phyloP scores from a whole-genome alignment of 169 alveolate genomes.

The Cyclospora cayetanensis region DNA sequence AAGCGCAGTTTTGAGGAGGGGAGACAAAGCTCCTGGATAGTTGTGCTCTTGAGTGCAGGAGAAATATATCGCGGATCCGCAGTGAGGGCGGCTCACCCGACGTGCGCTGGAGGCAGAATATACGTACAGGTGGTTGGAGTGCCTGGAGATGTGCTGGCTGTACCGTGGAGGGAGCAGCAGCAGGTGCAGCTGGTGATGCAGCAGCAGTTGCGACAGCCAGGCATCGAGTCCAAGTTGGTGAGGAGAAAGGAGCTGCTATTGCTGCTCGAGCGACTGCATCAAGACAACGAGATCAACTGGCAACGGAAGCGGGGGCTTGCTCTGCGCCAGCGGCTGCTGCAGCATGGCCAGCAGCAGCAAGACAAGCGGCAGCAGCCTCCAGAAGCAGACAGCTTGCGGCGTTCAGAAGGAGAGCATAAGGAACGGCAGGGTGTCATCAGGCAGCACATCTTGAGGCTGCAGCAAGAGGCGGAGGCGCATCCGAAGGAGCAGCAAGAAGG shows the following conservation, averaged over 20 bases:
- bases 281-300: background rate
- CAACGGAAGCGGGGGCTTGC: background rate
- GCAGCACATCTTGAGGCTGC: constrained; percentile 2
- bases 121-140: constrained; percentile 37
- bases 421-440: constrained; percentile 6
- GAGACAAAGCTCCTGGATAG: background rate
- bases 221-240: constrained; percentile 1
- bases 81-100: background rate
- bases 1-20: background rate
- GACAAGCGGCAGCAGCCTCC: constrained; percentile 22
- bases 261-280: constrained; percentile 32
- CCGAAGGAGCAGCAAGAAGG: background rate
- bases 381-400: background rate
- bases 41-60: background rate
- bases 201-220: background rate
- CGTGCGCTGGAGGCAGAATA: background rate
- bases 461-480: constrained; percentile 5
- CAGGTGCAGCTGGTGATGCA: constrained; percentile 44
- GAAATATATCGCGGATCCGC: background rate
- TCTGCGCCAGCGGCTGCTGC: background rate
- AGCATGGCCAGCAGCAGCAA: constrained; percentile 33
- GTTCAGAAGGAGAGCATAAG: background rate
- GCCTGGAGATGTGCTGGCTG: constrained; percentile 5
- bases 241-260: background rate
- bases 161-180: constrained; percentile 42